Percentiles rank a stretch among this genome's conserved stretches.
These are phyloP conservation scores for Chlamydomonas urium DNA, from an alignment of 139 green algal species.

Conservation along the genomic window DNA sequence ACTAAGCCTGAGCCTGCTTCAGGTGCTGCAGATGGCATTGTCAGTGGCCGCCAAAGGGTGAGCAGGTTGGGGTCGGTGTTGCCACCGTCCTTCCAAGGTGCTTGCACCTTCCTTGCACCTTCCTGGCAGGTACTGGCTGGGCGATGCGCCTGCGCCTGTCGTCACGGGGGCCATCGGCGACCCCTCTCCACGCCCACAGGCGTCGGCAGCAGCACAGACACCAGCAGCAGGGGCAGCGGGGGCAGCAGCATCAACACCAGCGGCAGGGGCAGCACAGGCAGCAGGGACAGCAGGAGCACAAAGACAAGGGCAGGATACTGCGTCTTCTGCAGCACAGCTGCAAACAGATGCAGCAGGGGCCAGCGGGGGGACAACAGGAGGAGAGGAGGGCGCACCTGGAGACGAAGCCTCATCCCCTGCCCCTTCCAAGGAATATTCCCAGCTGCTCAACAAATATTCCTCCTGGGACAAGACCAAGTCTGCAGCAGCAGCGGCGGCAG, in stretches of 20 bases:
- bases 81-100: conserved; percentile 5
- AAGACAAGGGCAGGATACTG: background rate
- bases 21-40: background rate
- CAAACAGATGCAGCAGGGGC: too few relatives aligned
- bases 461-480: background rate
- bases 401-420: too few relatives aligned
- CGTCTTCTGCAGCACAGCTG: too few relatives aligned
- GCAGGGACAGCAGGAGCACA: background rate
- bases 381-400: too few relatives aligned
- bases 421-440: background rate
- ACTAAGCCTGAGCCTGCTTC: conserved; percentile 16
- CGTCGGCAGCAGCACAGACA: conserved; percentile 17
- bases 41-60: conserved; percentile 14
- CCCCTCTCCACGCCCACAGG: too few relatives aligned
- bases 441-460: background rate
- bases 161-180: too few relatives aligned
- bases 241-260: background rate
- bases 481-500: background rate
- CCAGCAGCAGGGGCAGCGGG: conserved; percentile 12
- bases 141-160: background rate
- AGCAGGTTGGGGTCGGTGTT: background rate
- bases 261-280: background rate
- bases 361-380: too few relatives aligned
- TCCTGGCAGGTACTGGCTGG: conserved; percentile 23
- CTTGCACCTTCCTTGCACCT: conserved; percentile 6